Conservation (phyloP, 306 rosid genomes). For the Luffa acutangula region DNA sequence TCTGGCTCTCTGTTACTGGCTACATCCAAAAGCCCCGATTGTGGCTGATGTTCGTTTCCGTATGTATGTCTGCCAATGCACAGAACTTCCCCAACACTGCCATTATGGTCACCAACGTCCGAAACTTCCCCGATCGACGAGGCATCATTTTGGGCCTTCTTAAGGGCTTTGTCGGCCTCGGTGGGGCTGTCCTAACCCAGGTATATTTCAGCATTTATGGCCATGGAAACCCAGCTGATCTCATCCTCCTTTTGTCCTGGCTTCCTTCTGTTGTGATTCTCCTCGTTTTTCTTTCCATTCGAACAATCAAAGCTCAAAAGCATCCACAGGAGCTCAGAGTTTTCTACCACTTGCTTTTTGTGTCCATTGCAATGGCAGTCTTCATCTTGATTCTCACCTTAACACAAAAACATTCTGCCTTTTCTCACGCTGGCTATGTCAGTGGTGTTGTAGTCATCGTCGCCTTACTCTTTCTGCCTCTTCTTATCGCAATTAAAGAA, state of each 20-base stretch:
- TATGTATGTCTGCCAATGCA: slow-evolving; percentile 17
- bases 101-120: slow-evolving; percentile 18
- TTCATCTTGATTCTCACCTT: slow-evolving; percentile 17
- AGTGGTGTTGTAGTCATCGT: slow-evolving; percentile 5
- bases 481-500: slow-evolving; percentile 13
- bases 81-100: slow-evolving; percentile 25
- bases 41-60: slow-evolving; percentile 24
- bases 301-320: slow-evolving; percentile 10
- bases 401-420: not conserved
- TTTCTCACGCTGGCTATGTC: slow-evolving; percentile 10
- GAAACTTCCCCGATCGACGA: slow-evolving; percentile 27
- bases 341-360: not conserved
- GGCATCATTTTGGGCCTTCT: slow-evolving; percentile 26
- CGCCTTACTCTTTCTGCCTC: slow-evolving; percentile 6
- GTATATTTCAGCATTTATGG: slow-evolving; percentile 1
- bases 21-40: slow-evolving; percentile 14
- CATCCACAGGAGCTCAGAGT: slow-evolving; percentile 11
- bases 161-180: not conserved
- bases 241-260: slow-evolving; percentile 29
- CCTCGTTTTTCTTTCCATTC: slow-evolving; percentile 7
- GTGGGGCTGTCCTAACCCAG: slow-evolving; percentile 32
- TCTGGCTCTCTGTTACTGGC: slow-evolving; percentile 8
- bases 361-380: slow-evolving; percentile 3
- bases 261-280: slow-evolving; percentile 18
- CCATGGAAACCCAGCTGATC: slow-evolving; percentile 3